Evolutionary conservation across 2,329 filamentous ascomycete genomes (phyloP).

Genomic region (Chaetomium globosum): DNA sequence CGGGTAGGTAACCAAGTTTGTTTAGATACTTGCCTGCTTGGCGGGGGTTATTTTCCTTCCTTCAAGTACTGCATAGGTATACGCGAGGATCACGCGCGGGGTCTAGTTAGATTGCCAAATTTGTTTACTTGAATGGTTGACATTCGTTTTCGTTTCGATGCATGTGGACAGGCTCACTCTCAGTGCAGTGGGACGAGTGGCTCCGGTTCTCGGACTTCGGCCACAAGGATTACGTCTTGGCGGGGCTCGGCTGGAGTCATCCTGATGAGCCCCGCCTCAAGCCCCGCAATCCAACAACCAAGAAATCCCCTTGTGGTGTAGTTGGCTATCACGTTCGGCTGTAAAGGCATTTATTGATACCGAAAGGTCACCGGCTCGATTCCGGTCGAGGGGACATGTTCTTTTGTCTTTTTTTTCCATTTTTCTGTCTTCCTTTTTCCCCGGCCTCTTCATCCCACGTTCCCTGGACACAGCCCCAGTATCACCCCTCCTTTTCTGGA

Average conservation of each 20-base stretch:
- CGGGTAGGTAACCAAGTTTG: too few species aligned
- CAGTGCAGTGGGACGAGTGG: too few species aligned
- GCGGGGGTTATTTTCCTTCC: too few species aligned
- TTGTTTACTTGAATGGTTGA: background rate
- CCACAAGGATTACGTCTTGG: background rate
- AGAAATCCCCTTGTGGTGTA: slow-evolving; percentile 33
- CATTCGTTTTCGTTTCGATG: background rate
- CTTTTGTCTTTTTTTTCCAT: slow-evolving; percentile 14
- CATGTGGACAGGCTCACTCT: too few species aligned
- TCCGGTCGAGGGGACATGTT: slow-evolving; percentile 32
- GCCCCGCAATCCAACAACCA: slow-evolving; percentile 2
- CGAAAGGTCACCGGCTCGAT: slow-evolving; percentile 35
- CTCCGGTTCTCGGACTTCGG: background rate
- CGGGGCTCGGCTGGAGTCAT: background rate
- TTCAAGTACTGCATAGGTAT: background rate
- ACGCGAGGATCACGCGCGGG: background rate
- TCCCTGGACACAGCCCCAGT: background rate
- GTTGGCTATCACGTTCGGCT: slow-evolving; percentile 35
- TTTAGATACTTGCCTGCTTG: too few species aligned
- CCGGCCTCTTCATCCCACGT: background rate
- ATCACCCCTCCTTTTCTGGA: background rate
- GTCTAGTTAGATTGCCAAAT: background rate
- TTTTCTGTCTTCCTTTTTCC: background rate
- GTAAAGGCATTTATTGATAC: slow-evolving; percentile 34
- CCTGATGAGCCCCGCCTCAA: background rate